phyloP scores from a whole-genome alignment of 768 basidiomycete genomes.

The Daedaleopsis nitida region DNA sequence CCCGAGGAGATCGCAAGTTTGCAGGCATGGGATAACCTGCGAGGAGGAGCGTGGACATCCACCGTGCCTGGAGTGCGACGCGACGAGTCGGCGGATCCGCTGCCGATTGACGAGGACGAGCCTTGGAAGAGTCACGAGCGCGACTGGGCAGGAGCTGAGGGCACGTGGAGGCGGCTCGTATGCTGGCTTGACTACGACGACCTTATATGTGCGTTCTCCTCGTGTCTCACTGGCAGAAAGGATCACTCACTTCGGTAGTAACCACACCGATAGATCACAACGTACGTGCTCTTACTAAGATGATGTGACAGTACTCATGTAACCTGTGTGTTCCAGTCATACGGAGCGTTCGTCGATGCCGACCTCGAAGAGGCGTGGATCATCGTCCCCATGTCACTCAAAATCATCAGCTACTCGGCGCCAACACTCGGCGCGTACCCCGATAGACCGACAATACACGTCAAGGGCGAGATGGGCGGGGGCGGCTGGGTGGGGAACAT shows the following conservation, averaged over 20 bases:
- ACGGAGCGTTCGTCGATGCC: slow-evolving; percentile 9
- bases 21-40: slow-evolving; percentile 9
- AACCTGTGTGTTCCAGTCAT: background rate
- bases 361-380: slow-evolving; percentile 46
- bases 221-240: background rate
- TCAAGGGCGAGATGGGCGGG: slow-evolving; percentile 48
- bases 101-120: background rate
- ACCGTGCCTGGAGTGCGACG: background rate
- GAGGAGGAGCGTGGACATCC: slow-evolving; percentile 9
- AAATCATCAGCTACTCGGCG: slow-evolving; percentile 30
- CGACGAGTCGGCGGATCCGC: background rate
- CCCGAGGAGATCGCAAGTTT: background rate
- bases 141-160: slow-evolving; percentile 32
- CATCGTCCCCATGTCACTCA: slow-evolving; percentile 56
- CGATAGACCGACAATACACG: slow-evolving; percentile 52
- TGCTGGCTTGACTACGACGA: slow-evolving; percentile 29
- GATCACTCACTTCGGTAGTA: background rate
- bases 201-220: slow-evolving; percentile 18
- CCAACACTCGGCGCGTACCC: slow-evolving; percentile 24
- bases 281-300: slow-evolving; percentile 6
- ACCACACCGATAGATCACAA: slow-evolving; percentile 11
- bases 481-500: slow-evolving; percentile 25
- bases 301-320: background rate
- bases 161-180: slow-evolving; percentile 29
- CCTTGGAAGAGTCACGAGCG: slow-evolving; percentile 9